phyloP scores from a whole-genome alignment of 768 basidiomycete species.

The Agaricus blazei region DNA sequence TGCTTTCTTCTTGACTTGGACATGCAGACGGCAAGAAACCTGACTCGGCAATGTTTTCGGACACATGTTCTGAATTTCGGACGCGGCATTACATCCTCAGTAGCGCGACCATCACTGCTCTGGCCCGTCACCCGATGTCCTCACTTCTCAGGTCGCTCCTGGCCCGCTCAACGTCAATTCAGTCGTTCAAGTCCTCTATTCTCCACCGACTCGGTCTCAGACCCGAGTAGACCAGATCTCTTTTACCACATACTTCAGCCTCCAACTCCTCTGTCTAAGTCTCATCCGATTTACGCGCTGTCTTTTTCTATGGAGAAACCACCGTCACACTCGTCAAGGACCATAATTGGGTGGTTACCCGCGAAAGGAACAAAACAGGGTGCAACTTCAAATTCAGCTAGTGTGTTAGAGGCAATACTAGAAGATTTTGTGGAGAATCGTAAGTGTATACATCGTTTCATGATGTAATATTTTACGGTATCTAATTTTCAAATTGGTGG shows the following conservation, averaged over 20 bases:
- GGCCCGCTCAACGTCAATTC: background rate
- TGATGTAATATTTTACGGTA: background rate
- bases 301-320: conserved; percentile 55
- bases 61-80: background rate
- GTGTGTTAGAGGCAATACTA: conserved; percentile 42
- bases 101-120: background rate
- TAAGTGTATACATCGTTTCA: conserved; percentile 26
- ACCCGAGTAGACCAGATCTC: conserved; percentile 59
- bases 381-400: background rate
- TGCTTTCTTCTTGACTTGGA: background rate
- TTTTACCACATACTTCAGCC: conserved; percentile 63
- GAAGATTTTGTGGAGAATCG: conserved; percentile 73
- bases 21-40: background rate
- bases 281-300: conserved; percentile 52
- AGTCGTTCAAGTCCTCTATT: background rate
- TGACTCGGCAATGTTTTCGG: background rate
- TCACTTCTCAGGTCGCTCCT: too few species aligned
- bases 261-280: conserved; percentile 41
- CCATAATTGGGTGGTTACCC: conserved; percentile 69
- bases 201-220: conserved; percentile 26
- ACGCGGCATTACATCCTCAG: background rate
- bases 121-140: background rate
- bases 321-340: conserved; percentile 36
- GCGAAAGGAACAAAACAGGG: conserved; percentile 22
- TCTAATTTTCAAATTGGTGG: background rate